A percentile compares a stretch with the other conserved stretches of the same genome.
Conservation (phyloP, 1,139 yeast genomes). For the Sugiyamaella paludigena region DNA sequence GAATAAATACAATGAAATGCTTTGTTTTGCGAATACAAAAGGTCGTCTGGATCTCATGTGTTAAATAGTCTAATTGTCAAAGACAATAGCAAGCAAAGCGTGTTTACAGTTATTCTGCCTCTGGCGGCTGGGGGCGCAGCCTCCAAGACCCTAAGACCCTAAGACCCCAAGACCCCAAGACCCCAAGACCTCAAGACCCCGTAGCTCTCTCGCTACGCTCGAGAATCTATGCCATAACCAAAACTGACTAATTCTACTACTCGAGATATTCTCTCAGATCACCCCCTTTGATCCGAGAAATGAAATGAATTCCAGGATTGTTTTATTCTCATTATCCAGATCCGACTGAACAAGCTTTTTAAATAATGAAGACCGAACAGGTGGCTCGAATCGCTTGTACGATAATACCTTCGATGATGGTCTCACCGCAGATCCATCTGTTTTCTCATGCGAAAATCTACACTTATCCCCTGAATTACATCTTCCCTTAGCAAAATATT, state of each 20-base stretch:
- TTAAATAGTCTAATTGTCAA: too few species aligned
- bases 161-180: too few species aligned
- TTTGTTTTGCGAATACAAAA: too few species aligned
- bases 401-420: constrained; percentile 10
- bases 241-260: too few species aligned
- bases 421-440: background rate
- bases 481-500: constrained; percentile 34
- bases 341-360: constrained; percentile 41
- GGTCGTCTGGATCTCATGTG: background rate
- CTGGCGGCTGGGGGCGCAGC: too few species aligned
- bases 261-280: background rate
- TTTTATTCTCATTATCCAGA: constrained; percentile 37
- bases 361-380: constrained; percentile 36
- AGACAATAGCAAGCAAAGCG: too few species aligned
- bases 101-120: too few species aligned
- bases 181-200: too few species aligned
- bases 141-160: too few species aligned
- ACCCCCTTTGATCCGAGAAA: constrained; percentile 21
- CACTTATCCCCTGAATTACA: constrained; percentile 37
- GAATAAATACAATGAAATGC: background rate
- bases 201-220: too few species aligned
- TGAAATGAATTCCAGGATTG: constrained; percentile 35
- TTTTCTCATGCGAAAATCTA: constrained; percentile 31
- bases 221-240: too few species aligned
- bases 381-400: constrained; percentile 39